These are phyloP conservation scores for Saprolegnia parasitica DNA, from an alignment of 352 stramenopile genomes.

Conservation along the genomic window DNA sequence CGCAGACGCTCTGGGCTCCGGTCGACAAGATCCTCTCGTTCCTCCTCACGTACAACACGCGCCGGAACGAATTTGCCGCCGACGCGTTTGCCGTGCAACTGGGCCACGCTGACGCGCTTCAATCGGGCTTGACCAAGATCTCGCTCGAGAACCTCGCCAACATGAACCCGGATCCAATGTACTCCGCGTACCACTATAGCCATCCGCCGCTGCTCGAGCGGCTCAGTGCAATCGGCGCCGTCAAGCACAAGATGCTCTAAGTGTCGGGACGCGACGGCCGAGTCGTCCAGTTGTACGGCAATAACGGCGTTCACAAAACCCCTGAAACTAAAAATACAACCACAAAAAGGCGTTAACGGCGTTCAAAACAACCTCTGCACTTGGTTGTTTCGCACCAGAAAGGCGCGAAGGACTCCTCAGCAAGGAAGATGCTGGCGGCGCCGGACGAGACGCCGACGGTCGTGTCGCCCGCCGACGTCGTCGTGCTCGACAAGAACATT, in stretches of 20 bases:
- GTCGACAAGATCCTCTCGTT: slow-evolving; percentile 75
- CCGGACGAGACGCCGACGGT: not conserved
- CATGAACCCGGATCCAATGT: slow-evolving; percentile 94
- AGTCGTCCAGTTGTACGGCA: not conserved
- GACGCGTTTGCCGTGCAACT: slow-evolving; percentile 94
- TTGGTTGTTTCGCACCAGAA: too few species aligned
- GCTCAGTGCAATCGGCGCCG: slow-evolving; percentile 85
- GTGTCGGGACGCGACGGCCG: not conserved
- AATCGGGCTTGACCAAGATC: slow-evolving; percentile 95
- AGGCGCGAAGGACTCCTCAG: not conserved
- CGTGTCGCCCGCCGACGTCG: not conserved
- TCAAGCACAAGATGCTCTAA: slow-evolving; percentile 46
- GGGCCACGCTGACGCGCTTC: slow-evolving; percentile 84
- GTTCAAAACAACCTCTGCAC: too few species aligned
- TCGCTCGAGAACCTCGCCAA: slow-evolving; percentile 96
- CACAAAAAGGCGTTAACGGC: too few species aligned
- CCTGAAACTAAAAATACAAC: too few species aligned
- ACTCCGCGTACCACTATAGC: slow-evolving; percentile 96
- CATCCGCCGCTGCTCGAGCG: slow-evolving; percentile 96
- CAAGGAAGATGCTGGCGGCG: not conserved
- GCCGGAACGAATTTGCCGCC: slow-evolving; percentile 81
- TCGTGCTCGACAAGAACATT: slow-evolving; percentile 6
- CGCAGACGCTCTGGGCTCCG: slow-evolving; percentile 71
- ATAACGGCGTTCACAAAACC: too few species aligned
- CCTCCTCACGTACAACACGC: slow-evolving; percentile 70